phyloP scores from a whole-genome alignment of 306 rosid genomes.

The Dryas octopetala region DNA sequence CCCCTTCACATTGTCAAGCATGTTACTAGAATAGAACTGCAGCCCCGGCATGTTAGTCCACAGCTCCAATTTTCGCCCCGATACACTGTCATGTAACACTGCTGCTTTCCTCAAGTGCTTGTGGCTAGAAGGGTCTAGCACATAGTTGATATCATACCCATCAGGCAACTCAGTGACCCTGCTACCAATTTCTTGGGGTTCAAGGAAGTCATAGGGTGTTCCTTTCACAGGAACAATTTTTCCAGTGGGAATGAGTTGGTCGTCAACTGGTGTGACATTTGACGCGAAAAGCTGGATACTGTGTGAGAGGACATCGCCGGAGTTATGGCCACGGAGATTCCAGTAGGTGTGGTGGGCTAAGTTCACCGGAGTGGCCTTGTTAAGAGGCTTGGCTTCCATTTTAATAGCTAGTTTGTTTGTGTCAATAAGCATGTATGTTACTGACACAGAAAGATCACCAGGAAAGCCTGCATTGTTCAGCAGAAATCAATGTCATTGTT shows the following conservation, averaged over 20 bases:
- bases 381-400: slow-evolving; percentile 50
- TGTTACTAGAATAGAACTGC: slow-evolving; percentile 52
- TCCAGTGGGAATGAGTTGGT: slow-evolving; percentile 60
- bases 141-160: slow-evolving; percentile 70
- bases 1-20: slow-evolving; percentile 43
- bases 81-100: slow-evolving; percentile 32
- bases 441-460: slow-evolving; percentile 50
- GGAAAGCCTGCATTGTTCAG: slow-evolving; percentile 57
- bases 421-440: slow-evolving; percentile 51
- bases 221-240: slow-evolving; percentile 26
- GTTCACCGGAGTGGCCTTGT: slow-evolving; percentile 67
- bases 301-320: slow-evolving; percentile 61
- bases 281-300: slow-evolving; percentile 50
- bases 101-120: slow-evolving; percentile 39
- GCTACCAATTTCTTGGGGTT: slow-evolving; percentile 41
- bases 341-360: slow-evolving; percentile 70
- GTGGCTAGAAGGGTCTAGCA: slow-evolving; percentile 24
- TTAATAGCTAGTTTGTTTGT: slow-evolving; percentile 41
- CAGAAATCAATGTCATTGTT: not conserved
- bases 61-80: slow-evolving; percentile 68
- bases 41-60: slow-evolving; percentile 62
- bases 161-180: slow-evolving; percentile 37
- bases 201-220: slow-evolving; percentile 60
- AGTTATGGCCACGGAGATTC: slow-evolving; percentile 66
- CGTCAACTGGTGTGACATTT: slow-evolving; percentile 52